A percentile compares a stretch with the other conserved stretches of the same genome.
These are phyloP conservation scores for Sugiyamaella pinicola DNA, from an alignment of 1,139 yeast genomes.

Conservation along the genomic window DNA sequence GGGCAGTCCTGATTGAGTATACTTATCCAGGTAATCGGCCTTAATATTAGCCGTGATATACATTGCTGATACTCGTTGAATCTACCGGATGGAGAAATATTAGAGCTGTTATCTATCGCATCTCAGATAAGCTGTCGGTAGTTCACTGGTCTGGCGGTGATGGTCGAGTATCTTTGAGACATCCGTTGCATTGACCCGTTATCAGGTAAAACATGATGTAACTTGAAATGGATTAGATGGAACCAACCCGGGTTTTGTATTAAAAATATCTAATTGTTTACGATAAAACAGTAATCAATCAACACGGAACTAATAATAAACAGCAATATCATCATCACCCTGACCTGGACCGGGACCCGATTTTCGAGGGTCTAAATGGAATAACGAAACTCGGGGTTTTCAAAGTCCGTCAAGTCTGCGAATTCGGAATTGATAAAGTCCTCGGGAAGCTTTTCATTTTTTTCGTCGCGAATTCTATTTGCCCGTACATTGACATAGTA, in stretches of 20 bases:
- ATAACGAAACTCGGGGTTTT: constrained; percentile 54
- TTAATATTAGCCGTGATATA: neutral
- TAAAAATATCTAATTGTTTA: neutral
- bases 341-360: too few species aligned
- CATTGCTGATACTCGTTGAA: too few species aligned
- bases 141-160: too few species aligned
- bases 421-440: constrained; percentile 50
- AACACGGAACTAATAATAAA: too few species aligned
- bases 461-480: constrained; percentile 42
- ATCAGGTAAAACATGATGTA: neutral
- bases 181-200: too few species aligned
- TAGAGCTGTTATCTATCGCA: neutral
- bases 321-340: too few species aligned
- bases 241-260: neutral
- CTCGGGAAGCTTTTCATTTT: constrained; percentile 30
- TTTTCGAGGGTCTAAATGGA: constrained; percentile 26
- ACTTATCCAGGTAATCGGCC: neutral
- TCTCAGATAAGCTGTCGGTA: too few species aligned
- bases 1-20: constrained; percentile 1
- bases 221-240: neutral
- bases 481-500: constrained; percentile 43
- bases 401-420: constrained; percentile 67
- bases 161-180: too few species aligned
- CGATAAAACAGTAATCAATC: too few species aligned
- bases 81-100: neutral